These are phyloP conservation scores for Boletus reticuloceps DNA, from an alignment of 768 basidiomycete species.

Conservation along the genomic window DNA sequence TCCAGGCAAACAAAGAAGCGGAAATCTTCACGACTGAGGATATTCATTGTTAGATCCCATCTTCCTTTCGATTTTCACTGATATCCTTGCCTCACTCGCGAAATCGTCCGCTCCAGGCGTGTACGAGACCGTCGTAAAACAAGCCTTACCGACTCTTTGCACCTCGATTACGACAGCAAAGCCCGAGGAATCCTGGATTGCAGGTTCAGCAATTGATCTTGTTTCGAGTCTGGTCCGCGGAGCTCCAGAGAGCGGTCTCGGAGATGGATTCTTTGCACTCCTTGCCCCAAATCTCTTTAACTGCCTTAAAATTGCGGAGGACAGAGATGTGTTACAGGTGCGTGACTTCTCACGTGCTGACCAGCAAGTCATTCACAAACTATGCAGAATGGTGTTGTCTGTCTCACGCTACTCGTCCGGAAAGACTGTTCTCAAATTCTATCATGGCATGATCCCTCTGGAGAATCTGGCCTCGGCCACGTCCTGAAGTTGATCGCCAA, in stretches of 20 bases:
- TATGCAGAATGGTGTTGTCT: slow-evolving; percentile 74
- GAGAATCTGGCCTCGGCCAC: slow-evolving; percentile 73
- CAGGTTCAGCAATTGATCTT: slow-evolving; percentile 81
- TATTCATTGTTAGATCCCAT: slow-evolving; percentile 67
- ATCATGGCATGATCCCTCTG: slow-evolving; percentile 65
- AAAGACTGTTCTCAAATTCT: slow-evolving; percentile 85
- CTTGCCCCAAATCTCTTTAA: slow-evolving; percentile 76
- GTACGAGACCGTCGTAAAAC: slow-evolving; percentile 70
- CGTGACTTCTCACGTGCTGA: not conserved
- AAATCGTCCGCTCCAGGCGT: slow-evolving; percentile 55
- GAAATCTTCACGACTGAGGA: not conserved
- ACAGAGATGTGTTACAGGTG: slow-evolving; percentile 83
- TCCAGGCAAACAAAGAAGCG: not conserved
- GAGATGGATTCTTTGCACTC: slow-evolving; percentile 74
- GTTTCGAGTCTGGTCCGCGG: slow-evolving; percentile 70
- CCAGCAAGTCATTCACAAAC: not conserved
- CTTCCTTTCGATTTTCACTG: slow-evolving; percentile 79
- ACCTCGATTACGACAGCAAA: slow-evolving; percentile 57
- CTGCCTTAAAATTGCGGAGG: slow-evolving; percentile 67
- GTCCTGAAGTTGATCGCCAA: slow-evolving; percentile 75
- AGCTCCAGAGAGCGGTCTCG: slow-evolving; percentile 60
- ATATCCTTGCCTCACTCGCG: slow-evolving; percentile 73
- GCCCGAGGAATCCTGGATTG: slow-evolving; percentile 67
- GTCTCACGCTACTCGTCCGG: slow-evolving; percentile 79
- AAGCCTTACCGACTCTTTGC: slow-evolving; percentile 72